phyloP scores from a whole-genome alignment of 108 stramenopile genomes.

The Seminavis robusta region DNA sequence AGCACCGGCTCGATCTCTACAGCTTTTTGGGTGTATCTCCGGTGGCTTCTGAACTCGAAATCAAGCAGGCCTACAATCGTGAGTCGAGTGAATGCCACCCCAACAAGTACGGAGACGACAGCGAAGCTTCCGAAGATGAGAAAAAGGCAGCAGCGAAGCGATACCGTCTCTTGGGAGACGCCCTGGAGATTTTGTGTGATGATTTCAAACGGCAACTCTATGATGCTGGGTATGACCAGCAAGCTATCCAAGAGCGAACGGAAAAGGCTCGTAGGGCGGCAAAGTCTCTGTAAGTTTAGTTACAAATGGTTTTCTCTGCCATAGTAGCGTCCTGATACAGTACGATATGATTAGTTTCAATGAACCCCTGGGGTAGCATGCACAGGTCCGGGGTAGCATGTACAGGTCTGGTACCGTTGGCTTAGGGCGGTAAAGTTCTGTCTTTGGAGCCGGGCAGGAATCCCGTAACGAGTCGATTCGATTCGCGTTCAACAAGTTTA shows the following conservation, averaged over 20 bases:
- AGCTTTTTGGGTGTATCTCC: slow-evolving; percentile 23
- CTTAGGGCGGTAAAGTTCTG: too few relatives aligned
- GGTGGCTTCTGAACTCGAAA: slow-evolving; percentile 47
- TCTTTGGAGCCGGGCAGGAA: too few relatives aligned
- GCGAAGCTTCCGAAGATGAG: slow-evolving; percentile 4
- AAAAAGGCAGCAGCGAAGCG: slow-evolving; percentile 13
- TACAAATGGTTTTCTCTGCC: too few relatives aligned
- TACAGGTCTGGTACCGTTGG: too few relatives aligned
- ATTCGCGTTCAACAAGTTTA: too few relatives aligned
- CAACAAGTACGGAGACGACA: slow-evolving; percentile 22
- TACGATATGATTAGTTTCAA: too few relatives aligned
- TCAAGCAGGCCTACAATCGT: slow-evolving; percentile 54
- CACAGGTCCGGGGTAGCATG: too few relatives aligned
- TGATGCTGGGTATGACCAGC: slow-evolving; percentile 55
- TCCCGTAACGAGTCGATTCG: too few relatives aligned
- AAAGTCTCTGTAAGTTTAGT: too few relatives aligned
- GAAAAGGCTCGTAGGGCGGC: slow-evolving; percentile 46
- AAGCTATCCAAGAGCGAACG: slow-evolving; percentile 47
- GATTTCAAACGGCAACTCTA: slow-evolving; percentile 42
- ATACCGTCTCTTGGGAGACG: slow-evolving; percentile 50
- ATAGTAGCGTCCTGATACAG: too few relatives aligned
- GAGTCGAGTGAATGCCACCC: slow-evolving; percentile 49
- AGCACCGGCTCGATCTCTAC: slow-evolving; percentile 47
- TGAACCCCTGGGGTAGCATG: too few relatives aligned
- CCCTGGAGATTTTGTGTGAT: slow-evolving; percentile 45